These are phyloP conservation scores for Neurospora sp. DNA, from an alignment of 495 filamentous ascomycete genomes.

Conservation along the genomic window DNA sequence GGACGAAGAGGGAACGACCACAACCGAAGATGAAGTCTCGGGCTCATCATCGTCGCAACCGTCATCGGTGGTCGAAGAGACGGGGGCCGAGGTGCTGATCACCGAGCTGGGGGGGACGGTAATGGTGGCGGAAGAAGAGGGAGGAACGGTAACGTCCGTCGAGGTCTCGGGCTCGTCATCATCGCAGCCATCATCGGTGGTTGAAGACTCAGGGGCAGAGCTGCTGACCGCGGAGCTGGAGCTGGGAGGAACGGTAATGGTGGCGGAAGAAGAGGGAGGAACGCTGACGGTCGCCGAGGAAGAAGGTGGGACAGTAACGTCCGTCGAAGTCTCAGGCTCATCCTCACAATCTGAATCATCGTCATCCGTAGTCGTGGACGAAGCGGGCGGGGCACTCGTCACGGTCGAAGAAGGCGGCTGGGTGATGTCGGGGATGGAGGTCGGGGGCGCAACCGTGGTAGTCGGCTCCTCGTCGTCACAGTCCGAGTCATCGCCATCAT, in stretches of 20 bases:
- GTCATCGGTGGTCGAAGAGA: neutral
- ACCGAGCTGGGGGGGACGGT: neutral
- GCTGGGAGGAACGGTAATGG: constrained; percentile 1
- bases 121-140: neutral
- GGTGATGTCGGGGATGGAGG: neutral
- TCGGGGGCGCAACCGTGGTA: neutral
- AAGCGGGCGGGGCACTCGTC: neutral
- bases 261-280: neutral
- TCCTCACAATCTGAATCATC: neutral
- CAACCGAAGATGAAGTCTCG: neutral
- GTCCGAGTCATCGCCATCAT: neutral
- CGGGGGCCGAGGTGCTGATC: neutral
- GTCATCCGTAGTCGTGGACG: constrained; percentile 16
- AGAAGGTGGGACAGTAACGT: neutral
- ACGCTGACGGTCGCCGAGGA: neutral
- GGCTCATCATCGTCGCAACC: neutral
- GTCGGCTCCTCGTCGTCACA: neutral
- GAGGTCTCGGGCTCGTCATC: neutral
- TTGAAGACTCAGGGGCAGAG: neutral
- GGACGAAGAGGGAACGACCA: neutral
- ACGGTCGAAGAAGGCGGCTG: neutral
- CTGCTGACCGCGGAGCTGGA: neutral
- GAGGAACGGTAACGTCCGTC: neutral
- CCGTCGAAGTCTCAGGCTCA: neutral
- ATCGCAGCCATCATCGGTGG: neutral